Conservation (phyloP, 2,329 filamentous ascomycete genomes). For the Orbilia javanica region DNA sequence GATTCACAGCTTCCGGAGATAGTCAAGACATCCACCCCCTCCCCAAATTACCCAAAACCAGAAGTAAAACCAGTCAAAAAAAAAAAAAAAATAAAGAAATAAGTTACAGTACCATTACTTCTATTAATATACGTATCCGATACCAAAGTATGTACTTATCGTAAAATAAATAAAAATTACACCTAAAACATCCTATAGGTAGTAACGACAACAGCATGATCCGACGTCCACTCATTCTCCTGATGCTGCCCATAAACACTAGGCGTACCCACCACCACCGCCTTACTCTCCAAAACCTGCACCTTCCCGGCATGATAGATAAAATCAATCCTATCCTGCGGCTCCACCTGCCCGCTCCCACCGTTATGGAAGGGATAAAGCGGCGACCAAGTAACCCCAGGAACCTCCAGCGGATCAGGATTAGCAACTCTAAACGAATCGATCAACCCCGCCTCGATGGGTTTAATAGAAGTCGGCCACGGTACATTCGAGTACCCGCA, state of each 20-base stretch:
- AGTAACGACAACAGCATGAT: slow-evolving; percentile 63
- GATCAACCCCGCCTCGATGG: slow-evolving; percentile 64
- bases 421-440: slow-evolving; percentile 66
- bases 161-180: no score
- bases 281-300: slow-evolving; percentile 63
- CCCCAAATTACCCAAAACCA: no score
- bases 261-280: slow-evolving; percentile 64
- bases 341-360: slow-evolving; percentile 63
- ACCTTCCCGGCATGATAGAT: slow-evolving; percentile 66
- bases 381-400: slow-evolving; percentile 67
- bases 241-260: slow-evolving; percentile 64
- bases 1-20: no score
- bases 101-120: no score
- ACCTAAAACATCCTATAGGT: slow-evolving; percentile 24
- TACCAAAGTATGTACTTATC: no score
- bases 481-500: slow-evolving; percentile 64
- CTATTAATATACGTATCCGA: no score
- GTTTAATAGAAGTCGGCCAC: slow-evolving; percentile 66
- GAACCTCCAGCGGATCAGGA: slow-evolving; percentile 64
- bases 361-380: slow-evolving; percentile 64
- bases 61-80: no score
- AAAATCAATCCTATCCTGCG: slow-evolving; percentile 67
- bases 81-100: no score
- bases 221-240: slow-evolving; percentile 67
- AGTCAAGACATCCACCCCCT: no score